Evolutionary conservation across 1,284 basidiomycete species (phyloP).

Genomic region (Neolentinus lepideus): DNA sequence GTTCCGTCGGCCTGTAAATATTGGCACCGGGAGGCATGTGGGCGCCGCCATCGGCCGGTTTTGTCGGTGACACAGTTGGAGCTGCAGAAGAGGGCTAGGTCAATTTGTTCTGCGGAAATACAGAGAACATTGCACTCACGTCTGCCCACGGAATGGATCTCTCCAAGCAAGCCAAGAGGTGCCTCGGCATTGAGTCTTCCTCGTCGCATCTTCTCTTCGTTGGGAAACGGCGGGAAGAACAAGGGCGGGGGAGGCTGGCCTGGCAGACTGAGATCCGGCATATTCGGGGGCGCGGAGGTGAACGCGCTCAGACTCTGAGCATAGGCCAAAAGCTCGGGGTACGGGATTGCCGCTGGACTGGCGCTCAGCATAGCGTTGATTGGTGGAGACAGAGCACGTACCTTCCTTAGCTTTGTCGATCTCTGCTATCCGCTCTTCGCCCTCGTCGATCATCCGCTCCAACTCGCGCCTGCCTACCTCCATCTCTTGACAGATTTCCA

Average conservation of each 20-base stretch:
- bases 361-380: constrained; percentile 1
- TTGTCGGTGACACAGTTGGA: constrained; percentile 48
- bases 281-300: constrained; percentile 78
- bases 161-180: constrained; percentile 66
- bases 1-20: constrained; percentile 61
- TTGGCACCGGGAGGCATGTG: constrained; percentile 47
- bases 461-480: constrained; percentile 60
- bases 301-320: constrained; percentile 76
- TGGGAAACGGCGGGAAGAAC: constrained; percentile 82
- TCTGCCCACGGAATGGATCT: constrained; percentile 71
- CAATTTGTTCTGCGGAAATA: constrained; percentile 1
- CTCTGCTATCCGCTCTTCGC: constrained; percentile 58
- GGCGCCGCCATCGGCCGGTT: constrained; percentile 35
- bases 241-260: constrained; percentile 66
- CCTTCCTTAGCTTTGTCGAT: constrained; percentile 68
- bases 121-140: constrained; percentile 34
- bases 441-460: constrained; percentile 61
- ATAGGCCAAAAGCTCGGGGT: constrained; percentile 73
- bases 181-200: constrained; percentile 72
- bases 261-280: constrained; percentile 61
- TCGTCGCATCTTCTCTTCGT: constrained; percentile 80
- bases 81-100: constrained; percentile 24
- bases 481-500: constrained; percentile 53
- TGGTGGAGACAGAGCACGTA: constrained; percentile 20
- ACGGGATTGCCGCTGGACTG: constrained; percentile 59